A percentile compares a stretch with the other conserved stretches of the same genome.
Conservation (phyloP, 306 rosid species). For the Arachis stenosperma region DNA sequence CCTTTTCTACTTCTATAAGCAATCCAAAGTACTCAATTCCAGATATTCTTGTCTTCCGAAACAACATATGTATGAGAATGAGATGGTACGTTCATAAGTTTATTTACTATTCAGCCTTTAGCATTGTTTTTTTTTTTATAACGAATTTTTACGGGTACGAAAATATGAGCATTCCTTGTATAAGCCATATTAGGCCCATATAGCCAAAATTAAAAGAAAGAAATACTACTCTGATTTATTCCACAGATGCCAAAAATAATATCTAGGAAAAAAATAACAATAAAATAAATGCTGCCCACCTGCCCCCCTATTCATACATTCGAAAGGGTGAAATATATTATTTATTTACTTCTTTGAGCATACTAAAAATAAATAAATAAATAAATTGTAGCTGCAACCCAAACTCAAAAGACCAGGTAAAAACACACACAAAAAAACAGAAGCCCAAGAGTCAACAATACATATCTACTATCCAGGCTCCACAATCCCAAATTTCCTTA, state of each 20-base stretch:
- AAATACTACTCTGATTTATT: neutral
- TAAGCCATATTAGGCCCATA: too few relatives aligned
- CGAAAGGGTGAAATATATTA: neutral
- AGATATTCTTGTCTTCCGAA: neutral
- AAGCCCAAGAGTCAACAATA: neutral
- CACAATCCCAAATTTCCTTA: neutral
- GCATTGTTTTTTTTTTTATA: too few relatives aligned
- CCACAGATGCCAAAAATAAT: neutral
- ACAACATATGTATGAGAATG: neutral
- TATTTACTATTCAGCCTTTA: neutral
- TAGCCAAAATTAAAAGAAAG: neutral
- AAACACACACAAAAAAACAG: neutral
- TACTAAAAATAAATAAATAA: neutral
- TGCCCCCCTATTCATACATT: neutral
- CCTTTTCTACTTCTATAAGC: neutral
- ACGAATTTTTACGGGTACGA: too few relatives aligned
- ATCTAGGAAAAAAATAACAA: neutral
- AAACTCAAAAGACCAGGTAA: neutral
- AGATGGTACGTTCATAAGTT: neutral
- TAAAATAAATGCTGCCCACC: neutral
- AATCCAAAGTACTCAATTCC: neutral
- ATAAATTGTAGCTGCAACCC: neutral
- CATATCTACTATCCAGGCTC: neutral
- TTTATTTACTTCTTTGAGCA: neutral
- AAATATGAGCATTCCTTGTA: too few relatives aligned